phyloP scores from a whole-genome alignment of 2,329 filamentous ascomycete species.

The Trichoderma sp. region DNA sequence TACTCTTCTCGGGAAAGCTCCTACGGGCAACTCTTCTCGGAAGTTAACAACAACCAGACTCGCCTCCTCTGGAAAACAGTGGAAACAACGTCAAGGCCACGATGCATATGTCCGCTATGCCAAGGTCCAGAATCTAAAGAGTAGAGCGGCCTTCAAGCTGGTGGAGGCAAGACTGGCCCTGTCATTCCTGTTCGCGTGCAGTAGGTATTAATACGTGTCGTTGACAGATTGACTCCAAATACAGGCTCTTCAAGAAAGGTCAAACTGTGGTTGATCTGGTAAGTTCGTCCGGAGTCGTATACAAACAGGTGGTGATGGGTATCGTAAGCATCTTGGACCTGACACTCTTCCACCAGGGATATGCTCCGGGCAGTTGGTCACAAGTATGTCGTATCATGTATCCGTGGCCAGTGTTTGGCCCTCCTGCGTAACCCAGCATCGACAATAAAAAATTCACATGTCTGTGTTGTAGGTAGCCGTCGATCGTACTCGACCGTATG shows the following conservation, averaged over 20 bases:
- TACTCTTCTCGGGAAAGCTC: not conserved
- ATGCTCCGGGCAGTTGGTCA: conserved; percentile 74
- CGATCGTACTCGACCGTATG: conserved; percentile 73
- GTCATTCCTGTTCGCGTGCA: not conserved
- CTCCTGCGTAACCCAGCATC: not conserved
- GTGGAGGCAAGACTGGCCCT: conserved; percentile 64
- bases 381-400: conserved; percentile 50
- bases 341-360: conserved; percentile 58
- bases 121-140: conserved; percentile 78
- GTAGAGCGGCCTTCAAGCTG: conserved; percentile 90
- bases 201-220: not conserved
- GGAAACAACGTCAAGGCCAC: conserved; percentile 76
- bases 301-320: not conserved
- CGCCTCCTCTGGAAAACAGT: conserved; percentile 68
- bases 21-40: not conserved
- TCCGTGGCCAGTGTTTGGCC: not conserved
- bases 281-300: conserved; percentile 36
- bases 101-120: conserved; percentile 77
- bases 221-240: conserved; percentile 67
- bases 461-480: conserved; percentile 67
- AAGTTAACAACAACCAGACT: not conserved
- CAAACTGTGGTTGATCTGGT: conserved; percentile 91
- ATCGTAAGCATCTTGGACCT: not conserved
- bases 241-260: conserved; percentile 74
- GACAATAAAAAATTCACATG: not conserved